Percentiles rank a stretch among this genome's conserved stretches.
Conservation (phyloP, 2,329 filamentous ascomycete species). For the Colletotrichum limetticola region DNA sequence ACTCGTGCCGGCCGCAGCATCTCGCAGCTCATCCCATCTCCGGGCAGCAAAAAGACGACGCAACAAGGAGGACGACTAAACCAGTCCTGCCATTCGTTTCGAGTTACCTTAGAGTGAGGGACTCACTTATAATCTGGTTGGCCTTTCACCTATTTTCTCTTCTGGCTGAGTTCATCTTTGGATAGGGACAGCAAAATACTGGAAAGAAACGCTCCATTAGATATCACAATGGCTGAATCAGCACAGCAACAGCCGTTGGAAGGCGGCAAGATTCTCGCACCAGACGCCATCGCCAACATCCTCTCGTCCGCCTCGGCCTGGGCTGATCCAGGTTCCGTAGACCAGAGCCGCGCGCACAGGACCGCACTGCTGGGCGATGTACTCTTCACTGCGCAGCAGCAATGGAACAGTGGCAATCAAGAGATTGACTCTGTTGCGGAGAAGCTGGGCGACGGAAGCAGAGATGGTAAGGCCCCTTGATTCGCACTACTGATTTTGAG, state of each 20-base stretch:
- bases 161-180: too few relatives aligned
- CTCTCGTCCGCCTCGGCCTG: slow-evolving; percentile 20
- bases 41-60: not conserved
- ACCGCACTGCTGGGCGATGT: slow-evolving; percentile 42
- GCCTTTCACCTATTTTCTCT: not conserved
- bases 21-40: slow-evolving; percentile 4
- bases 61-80: too few relatives aligned
- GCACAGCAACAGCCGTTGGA: slow-evolving; percentile 9
- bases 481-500: too few relatives aligned
- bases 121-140: not conserved
- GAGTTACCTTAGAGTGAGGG: too few relatives aligned
- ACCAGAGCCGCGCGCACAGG: slow-evolving; percentile 11
- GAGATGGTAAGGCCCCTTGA: slow-evolving; percentile 59
- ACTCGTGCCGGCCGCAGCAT: not conserved
- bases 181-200: not conserved
- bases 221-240: not conserved
- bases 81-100: too few relatives aligned
- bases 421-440: slow-evolving; percentile 60
- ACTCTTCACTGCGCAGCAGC: slow-evolving; percentile 49
- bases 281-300: slow-evolving; percentile 17
- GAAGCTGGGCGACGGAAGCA: slow-evolving; percentile 65
- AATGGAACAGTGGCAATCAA: slow-evolving; percentile 52
- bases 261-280: slow-evolving; percentile 1
- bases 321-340: slow-evolving; percentile 12
- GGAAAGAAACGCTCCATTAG: not conserved